These are phyloP conservation scores for Xylariaceae sp. DNA, from an alignment of 2,329 filamentous ascomycete species.

Conservation along the genomic window DNA sequence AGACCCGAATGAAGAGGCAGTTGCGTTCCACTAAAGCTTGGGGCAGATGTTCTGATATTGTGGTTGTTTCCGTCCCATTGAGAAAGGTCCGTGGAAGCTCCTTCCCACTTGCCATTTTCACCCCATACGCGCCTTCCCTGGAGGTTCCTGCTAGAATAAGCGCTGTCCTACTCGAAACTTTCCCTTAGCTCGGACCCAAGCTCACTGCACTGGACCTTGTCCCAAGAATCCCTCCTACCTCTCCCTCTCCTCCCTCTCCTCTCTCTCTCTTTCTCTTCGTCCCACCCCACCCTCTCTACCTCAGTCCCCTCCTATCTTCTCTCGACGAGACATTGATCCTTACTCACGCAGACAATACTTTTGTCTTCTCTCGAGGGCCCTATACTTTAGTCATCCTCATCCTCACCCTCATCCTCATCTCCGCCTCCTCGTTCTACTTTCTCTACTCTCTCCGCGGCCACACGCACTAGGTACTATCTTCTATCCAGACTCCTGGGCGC, in stretches of 20 bases:
- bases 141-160: slow-evolving; percentile 4
- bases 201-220: neutral
- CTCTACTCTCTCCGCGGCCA: neutral
- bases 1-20: slow-evolving; percentile 6
- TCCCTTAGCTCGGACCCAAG: neutral
- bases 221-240: neutral
- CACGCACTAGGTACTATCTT: slow-evolving; percentile 10
- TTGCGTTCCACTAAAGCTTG: neutral
- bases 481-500: neutral
- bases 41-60: neutral
- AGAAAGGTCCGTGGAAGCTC: slow-evolving; percentile 4
- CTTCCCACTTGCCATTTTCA: neutral
- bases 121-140: slow-evolving; percentile 8
- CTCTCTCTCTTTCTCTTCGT: neutral
- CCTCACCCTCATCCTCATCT: no score
- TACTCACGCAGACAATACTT: neutral
- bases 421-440: neutral
- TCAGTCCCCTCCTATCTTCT: neutral
- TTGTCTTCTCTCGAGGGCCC: neutral
- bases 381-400: slow-evolving; percentile 7
- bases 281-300: no score
- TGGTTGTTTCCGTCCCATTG: neutral
- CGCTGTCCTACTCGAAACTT: slow-evolving; percentile 10
- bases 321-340: slow-evolving; percentile 5
- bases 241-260: neutral